These are phyloP conservation scores for Grosmannia huntii DNA, from an alignment of 2,329 filamentous ascomycete genomes.

Conservation along the genomic window DNA sequence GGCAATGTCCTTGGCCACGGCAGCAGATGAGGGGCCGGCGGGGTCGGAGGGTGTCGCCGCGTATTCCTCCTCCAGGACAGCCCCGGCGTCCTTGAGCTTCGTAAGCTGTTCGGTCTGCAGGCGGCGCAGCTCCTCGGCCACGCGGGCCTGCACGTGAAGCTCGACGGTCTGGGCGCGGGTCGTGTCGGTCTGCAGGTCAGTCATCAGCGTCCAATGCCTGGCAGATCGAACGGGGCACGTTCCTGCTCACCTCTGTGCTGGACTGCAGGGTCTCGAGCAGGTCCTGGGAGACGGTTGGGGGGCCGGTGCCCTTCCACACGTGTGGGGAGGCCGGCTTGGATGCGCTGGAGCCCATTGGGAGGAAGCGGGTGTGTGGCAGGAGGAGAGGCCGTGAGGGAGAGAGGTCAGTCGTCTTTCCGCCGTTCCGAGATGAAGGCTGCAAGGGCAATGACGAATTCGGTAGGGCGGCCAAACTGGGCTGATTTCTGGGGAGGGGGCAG, in stretches of 20 bases:
- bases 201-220: neutral
- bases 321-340: constrained; percentile 39
- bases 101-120: constrained; percentile 59
- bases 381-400: neutral
- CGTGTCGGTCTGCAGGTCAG: constrained; percentile 58
- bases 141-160: constrained; percentile 77
- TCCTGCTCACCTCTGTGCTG: constrained; percentile 61
- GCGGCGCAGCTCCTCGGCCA: constrained; percentile 71
- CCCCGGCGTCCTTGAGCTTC: constrained; percentile 44
- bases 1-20: constrained; percentile 47
- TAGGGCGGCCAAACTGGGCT: neutral
- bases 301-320: constrained; percentile 39
- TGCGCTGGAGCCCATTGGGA: constrained; percentile 39
- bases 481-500: neutral
- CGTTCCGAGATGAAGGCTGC: neutral
- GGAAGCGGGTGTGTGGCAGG: neutral
- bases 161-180: constrained; percentile 75
- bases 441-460: neutral
- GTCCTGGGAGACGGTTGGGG: constrained; percentile 57
- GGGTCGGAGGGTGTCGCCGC: neutral
- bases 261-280: constrained; percentile 73
- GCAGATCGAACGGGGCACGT: no score
- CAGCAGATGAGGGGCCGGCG: constrained; percentile 9
- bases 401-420: neutral
- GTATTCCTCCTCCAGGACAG: constrained; percentile 14